Base-by-base conservation (phyloP, 2,329 filamentous ascomycete species). In the Periconia digitata region DNA sequence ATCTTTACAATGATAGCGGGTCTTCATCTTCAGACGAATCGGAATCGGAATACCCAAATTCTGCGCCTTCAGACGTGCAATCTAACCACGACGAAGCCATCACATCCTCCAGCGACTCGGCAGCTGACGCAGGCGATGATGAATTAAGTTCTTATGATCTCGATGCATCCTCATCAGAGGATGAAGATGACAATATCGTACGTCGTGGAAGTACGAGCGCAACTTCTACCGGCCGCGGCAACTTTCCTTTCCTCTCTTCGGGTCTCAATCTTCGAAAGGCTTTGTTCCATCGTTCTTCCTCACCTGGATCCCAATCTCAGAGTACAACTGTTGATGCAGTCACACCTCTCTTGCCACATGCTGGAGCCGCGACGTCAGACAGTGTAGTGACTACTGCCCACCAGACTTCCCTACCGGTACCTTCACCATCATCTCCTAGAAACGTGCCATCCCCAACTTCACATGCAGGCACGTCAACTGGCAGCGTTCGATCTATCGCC, bases 1-100 rank as follows among this genome's bases (percentile, higher is more conserved):
- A 83, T 20, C 79, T 87, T 10, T 74, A 32, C 27, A 10, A 32
- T 32, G 27, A 89, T 3, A 72, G 77, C 32, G 71, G 73, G 40
- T 72, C 54, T n/a, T 50, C 54, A 7, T 53, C 73, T 3, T 57
- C 74, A 2, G 53, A 49, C 8, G 52, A 55, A 32, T 32, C 27
- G 10, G 52, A 55, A 32, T 32, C 27, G 10, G 27, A 32, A 32
- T 32, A 32, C 27, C 10, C 3, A 10, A 32, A 32, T 3, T 12
- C 5, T 13, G 27, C n/a, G 27, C 27, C 27, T 13, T 32, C 24
- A 4, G 50, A 53, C 16, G 59, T 29, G 18, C 50, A 46, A n/a
- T 41, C 52, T 12, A 24, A 47, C 13, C 60, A 65, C 38, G 63
- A 67, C n/a, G 66, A 67, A 43, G 69, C 60, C 18, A 51, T 59